Base-by-base conservation (phyloP, 148 eudicot genomes). In the Amaranthus hypochondriacus region DNA sequence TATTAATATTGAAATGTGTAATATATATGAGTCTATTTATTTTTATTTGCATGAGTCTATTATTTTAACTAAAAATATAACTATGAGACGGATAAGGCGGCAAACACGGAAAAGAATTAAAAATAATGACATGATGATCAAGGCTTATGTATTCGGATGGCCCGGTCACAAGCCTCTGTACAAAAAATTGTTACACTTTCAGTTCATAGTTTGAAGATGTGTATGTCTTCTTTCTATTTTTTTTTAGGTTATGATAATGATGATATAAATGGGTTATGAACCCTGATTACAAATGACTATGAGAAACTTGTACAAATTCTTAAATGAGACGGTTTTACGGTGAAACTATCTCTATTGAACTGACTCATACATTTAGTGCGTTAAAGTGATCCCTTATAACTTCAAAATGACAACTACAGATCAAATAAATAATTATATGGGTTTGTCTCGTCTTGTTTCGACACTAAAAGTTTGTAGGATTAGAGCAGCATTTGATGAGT, bases 401-500 rank as follows among this genome's bases (percentile, higher is more conserved):
- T 28, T 28, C 39, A 28, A 28, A 28, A 28, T 28, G 39, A 28
- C 39, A 28, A 28, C 2, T 28, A 28, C 39, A 28, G 39, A 28
- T 28, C 39, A 28, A 28, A 28, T 28, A 28, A 28, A 28, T 28
- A 28, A 28, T 28, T 28, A 28, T 28, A 28, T 66, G 13, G 4
- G 57, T 21, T 55, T 21, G 42, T n/a, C 58, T 28, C 21, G 11
- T 56, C 66, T 21, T 6, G 44, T 62, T 63, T 73, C 55, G 18
- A 48, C 69, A 47, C 71, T 69, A 78, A 76, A 81, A 83, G 66
- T 70, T 64, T 57, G 53, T 28, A 75, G 58, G 81, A 76, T 54
- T 78, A 80, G 75, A 82, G 84, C 87, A 82, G 82, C 82, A 82
- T 70, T 88, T 78, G 73, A 83, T 84, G 68, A 87, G 87, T 73